Conservation (phyloP, 2,329 filamentous ascomycete genomes). For the Neonectria punicea region DNA sequence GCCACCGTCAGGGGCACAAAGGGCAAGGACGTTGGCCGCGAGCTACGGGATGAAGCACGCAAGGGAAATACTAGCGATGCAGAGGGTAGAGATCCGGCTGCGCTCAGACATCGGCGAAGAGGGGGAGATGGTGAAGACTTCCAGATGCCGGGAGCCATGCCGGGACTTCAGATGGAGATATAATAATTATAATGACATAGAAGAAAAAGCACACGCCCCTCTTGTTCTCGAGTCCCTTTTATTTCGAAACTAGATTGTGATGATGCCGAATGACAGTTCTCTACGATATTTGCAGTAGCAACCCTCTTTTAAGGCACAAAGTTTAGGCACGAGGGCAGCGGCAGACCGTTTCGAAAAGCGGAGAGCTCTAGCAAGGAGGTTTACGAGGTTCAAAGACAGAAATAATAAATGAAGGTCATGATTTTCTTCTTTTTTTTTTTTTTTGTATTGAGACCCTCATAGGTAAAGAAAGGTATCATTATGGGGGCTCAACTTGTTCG, state of each 20-base stretch:
- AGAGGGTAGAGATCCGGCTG: conserved; percentile 33
- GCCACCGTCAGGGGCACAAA: conserved; percentile 63
- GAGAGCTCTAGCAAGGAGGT: not conserved
- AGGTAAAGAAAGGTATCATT: not conserved
- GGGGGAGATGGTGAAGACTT: conserved; percentile 52
- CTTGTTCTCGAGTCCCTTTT: conserved; percentile 1
- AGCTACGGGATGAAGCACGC: conserved; percentile 62
- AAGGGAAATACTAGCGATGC: conserved; percentile 59
- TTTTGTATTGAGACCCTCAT: not conserved
- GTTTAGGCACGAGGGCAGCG: not conserved
- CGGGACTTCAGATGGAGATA: conserved; percentile 49
- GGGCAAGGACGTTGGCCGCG: conserved; percentile 63
- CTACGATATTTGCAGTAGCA: not conserved
- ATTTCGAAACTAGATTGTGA: not conserved
- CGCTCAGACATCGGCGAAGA: conserved; percentile 54
- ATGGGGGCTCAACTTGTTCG: not conserved
- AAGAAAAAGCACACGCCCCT: conserved; percentile 16
- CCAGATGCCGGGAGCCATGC: conserved; percentile 60
- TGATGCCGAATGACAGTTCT: not conserved
- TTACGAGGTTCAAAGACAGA: not conserved
- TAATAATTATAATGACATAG: conserved; percentile 23
- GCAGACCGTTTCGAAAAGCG: not conserved
- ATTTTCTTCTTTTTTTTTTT: not conserved
- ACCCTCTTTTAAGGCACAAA: not conserved
- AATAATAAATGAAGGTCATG: not conserved